These are phyloP conservation scores for Nymphaea thermarum DNA, from an alignment of 164 flowering plant genomes.

Conservation along the genomic window DNA sequence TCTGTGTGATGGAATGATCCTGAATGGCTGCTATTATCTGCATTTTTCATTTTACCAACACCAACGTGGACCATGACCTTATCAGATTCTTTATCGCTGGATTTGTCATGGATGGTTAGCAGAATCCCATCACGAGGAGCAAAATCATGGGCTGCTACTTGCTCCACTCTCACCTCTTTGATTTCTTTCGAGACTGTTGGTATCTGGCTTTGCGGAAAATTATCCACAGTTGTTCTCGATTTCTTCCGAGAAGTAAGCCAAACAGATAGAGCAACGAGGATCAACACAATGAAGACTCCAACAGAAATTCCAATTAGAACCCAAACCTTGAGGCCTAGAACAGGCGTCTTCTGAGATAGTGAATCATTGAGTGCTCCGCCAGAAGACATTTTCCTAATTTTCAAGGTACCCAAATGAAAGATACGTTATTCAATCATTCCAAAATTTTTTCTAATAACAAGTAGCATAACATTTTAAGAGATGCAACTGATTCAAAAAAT, in stretches of 20 bases:
- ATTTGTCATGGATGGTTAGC: slow-evolving; percentile 33
- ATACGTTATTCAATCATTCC: not conserved
- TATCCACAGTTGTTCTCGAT: slow-evolving; percentile 29
- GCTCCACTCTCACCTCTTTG: slow-evolving; percentile 65
- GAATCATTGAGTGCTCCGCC: slow-evolving; percentile 26
- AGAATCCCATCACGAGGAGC: slow-evolving; percentile 24
- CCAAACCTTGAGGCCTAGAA: slow-evolving; percentile 64
- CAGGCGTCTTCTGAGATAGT: slow-evolving; percentile 36
- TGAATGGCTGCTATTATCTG: slow-evolving; percentile 41
- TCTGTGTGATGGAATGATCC: slow-evolving; percentile 50
- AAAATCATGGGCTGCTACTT: slow-evolving; percentile 24
- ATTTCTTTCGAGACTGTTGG: slow-evolving; percentile 56
- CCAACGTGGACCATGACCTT: slow-evolving; percentile 32
- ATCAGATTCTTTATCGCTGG: slow-evolving; percentile 44
- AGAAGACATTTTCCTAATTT: slow-evolving; percentile 27
- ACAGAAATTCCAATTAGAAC: slow-evolving; percentile 42
- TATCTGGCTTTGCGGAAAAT: slow-evolving; percentile 32
- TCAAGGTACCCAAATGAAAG: slow-evolving; percentile 11
- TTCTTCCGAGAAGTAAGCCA: slow-evolving; percentile 54
- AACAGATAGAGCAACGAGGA: slow-evolving; percentile 35
- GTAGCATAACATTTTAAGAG: not conserved
- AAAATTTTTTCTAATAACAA: not conserved
- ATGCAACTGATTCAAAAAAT: not conserved
- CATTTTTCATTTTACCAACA: slow-evolving; percentile 23
- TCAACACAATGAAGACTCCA: slow-evolving; percentile 34